These are phyloP conservation scores for Mucuna pruriens DNA, from an alignment of 306 rosid genomes.

Conservation along the genomic window DNA sequence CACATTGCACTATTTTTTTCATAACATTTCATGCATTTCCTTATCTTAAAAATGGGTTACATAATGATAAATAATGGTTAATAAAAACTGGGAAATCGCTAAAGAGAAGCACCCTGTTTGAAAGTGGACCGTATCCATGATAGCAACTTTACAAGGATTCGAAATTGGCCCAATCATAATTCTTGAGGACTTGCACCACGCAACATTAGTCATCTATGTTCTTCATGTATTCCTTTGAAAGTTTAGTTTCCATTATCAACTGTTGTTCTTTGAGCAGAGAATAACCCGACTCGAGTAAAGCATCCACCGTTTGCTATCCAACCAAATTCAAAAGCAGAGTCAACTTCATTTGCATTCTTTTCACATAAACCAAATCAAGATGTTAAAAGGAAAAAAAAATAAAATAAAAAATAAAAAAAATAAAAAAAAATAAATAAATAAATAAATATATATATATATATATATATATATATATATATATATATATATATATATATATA, in stretches of 20 bases:
- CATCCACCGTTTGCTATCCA: conserved; percentile 86
- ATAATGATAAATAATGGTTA: not conserved
- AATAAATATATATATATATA: too few species aligned
- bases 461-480: too few species aligned
- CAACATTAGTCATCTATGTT: conserved; percentile 66
- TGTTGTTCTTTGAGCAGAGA: conserved; percentile 82
- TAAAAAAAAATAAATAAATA: too few species aligned
- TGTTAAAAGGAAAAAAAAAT: not conserved
- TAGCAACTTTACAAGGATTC: conserved; percentile 35
- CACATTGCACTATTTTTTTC: conserved; percentile 3
- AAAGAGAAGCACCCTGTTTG: conserved; percentile 7
- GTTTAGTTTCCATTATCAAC: conserved; percentile 86
- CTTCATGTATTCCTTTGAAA: conserved; percentile 97
- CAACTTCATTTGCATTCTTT: conserved; percentile 23
- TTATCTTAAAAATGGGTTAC: not conserved
- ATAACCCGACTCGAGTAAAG: conserved; percentile 82
- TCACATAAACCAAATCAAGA: conserved; percentile 27
- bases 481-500: too few species aligned
- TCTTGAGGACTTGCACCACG: not conserved
- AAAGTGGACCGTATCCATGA: not conserved
- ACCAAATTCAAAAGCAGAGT: conserved; percentile 44
- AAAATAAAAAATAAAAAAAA: not conserved
- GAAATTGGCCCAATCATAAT: conserved; percentile 11
- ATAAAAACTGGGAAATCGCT: not conserved
- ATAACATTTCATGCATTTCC: conserved; percentile 36